Percentiles rank a stretch among this genome's conserved stretches.
Evolutionary conservation across 768 basidiomycete genomes (phyloP).

Genomic region (Clitopilus hobsonii): DNA sequence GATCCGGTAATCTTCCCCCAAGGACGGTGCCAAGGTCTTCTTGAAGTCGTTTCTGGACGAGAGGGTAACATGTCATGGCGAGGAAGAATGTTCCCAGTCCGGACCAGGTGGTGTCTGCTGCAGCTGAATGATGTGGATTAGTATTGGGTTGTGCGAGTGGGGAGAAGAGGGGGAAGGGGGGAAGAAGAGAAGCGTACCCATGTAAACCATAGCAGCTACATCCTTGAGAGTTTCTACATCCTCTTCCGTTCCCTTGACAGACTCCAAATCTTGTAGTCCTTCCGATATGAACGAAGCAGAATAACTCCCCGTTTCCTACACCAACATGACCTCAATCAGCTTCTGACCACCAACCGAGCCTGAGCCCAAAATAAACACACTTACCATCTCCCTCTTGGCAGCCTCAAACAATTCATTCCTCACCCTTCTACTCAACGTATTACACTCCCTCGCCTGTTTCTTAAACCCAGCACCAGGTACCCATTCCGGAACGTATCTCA

Average conservation of each 20-base stretch:
- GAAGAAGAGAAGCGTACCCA: not conserved
- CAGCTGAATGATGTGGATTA: not conserved
- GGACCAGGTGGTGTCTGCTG: not conserved
- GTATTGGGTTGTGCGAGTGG: not conserved
- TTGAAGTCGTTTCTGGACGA: conserved; percentile 1
- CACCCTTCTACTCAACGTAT: not conserved
- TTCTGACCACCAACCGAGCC: no score
- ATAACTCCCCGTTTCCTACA: not conserved
- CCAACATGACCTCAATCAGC: not conserved
- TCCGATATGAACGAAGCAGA: not conserved
- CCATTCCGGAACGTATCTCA: conserved; percentile 27
- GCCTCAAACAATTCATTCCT: not conserved
- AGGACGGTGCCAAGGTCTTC: not conserved
- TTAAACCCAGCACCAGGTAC: conserved; percentile 20
- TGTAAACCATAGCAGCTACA: not conserved
- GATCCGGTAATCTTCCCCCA: not conserved
- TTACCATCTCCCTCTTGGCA: not conserved
- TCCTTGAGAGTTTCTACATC: not conserved
- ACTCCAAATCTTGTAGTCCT: not conserved
- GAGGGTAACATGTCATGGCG: not conserved
- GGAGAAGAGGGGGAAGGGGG: not conserved
- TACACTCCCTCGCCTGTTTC: not conserved
- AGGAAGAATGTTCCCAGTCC: not conserved
- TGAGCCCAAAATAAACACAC: not conserved
- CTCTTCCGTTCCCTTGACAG: not conserved